These are phyloP conservation scores for Plenodomus tracheiphilus DNA, from an alignment of 2,329 filamentous ascomycete genomes.

Conservation along the genomic window DNA sequence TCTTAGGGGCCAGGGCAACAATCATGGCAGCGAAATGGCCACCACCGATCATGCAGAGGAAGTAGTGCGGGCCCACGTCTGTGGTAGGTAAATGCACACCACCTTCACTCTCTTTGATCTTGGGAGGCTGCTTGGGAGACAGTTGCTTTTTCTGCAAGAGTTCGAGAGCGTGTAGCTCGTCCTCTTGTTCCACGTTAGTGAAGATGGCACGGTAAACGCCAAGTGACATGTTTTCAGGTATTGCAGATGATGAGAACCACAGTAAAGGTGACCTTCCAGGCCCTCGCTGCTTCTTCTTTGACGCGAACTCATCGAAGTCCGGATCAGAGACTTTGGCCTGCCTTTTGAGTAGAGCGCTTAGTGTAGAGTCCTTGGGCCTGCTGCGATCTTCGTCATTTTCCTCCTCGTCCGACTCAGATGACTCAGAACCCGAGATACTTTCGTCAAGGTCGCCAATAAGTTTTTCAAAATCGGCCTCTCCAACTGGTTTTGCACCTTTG, in stretches of 20 bases:
- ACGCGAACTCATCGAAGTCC: constrained; percentile 54
- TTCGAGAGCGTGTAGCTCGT: constrained; percentile 63
- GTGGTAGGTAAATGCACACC: constrained; percentile 61
- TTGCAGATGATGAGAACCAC: constrained; percentile 78
- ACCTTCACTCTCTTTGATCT: constrained; percentile 55
- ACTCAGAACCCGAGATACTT: constrained; percentile 83
- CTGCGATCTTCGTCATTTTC: constrained; percentile 61
- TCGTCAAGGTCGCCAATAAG: constrained; percentile 86
- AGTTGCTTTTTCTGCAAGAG: constrained; percentile 78
- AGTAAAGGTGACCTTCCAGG: constrained; percentile 73
- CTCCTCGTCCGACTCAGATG: constrained; percentile 72
- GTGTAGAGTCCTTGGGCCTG: constrained; percentile 66
- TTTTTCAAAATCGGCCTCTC: constrained; percentile 83
- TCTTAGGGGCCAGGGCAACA: constrained; percentile 80
- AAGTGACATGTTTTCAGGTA: constrained; percentile 79
- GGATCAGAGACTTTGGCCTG: constrained; percentile 72
- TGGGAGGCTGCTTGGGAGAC: constrained; percentile 58
- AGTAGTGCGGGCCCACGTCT: constrained; percentile 79
- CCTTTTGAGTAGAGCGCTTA: constrained; percentile 78
- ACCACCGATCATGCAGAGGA: constrained; percentile 97
- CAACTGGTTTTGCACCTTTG: constrained; percentile 70
- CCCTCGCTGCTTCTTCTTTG: constrained; percentile 56
- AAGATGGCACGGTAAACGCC: constrained; percentile 87
- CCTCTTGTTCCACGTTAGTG: constrained; percentile 69
- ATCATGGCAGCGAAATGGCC: constrained; percentile 98